phyloP scores from a whole-genome alignment of 495 filamentous ascomycete genomes.

The Annulohypoxylon maeteangense region DNA sequence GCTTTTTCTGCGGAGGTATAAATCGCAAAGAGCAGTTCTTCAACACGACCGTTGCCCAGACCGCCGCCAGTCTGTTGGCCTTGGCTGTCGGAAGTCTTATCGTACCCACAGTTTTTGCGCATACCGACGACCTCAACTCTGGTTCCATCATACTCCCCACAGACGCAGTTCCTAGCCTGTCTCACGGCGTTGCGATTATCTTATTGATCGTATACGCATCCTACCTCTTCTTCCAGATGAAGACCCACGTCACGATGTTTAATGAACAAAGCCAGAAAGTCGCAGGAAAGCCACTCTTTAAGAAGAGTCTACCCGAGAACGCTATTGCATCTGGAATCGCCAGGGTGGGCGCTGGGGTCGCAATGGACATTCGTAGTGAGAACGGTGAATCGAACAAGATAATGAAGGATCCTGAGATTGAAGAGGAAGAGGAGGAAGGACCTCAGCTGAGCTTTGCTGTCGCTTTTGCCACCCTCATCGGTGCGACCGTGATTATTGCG shows the following conservation, averaged over 20 bases:
- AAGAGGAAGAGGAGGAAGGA: constrained; percentile 73
- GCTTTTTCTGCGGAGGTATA: constrained; percentile 89
- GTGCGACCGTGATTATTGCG: constrained; percentile 82
- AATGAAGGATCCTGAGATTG: constrained; percentile 49
- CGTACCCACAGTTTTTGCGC: constrained; percentile 86
- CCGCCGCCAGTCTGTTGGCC: constrained; percentile 82
- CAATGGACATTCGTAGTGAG: constrained; percentile 51
- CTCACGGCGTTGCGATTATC: constrained; percentile 78
- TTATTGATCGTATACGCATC: constrained; percentile 79
- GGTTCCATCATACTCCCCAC: constrained; percentile 36
- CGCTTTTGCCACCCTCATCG: constrained; percentile 74
- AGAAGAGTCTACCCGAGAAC: constrained; percentile 62
- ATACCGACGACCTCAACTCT: constrained; percentile 51
- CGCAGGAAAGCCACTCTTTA: constrained; percentile 55
- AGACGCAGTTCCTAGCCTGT: constrained; percentile 64
- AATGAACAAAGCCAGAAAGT: constrained; percentile 78
- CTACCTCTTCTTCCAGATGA: constrained; percentile 85
- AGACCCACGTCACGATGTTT: constrained; percentile 79
- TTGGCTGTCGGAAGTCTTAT: constrained; percentile 83
- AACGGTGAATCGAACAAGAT: constrained; percentile 58
- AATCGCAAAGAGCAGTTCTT: constrained; percentile 85
- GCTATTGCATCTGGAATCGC: constrained; percentile 70
- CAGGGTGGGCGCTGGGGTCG: constrained; percentile 61
- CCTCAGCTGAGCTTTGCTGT: constrained; percentile 76
- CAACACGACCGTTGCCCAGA: constrained; percentile 94